phyloP scores from a whole-genome alignment of 805 yeast species.

The Cyberlindnera meyerae region DNA sequence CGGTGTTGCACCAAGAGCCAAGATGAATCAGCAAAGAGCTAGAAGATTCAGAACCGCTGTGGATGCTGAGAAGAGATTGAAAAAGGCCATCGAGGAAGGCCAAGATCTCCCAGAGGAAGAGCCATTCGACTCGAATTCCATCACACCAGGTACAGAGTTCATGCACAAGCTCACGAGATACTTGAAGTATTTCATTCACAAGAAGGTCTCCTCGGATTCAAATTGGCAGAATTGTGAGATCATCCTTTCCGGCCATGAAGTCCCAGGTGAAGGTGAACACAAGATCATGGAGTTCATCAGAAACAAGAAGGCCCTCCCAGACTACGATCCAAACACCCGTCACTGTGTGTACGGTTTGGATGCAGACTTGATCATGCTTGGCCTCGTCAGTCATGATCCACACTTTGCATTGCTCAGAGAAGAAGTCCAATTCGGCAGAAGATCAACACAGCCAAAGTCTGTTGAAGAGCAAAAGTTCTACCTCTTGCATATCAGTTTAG shows the following conservation, averaged over 20 bases:
- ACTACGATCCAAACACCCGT: conserved; percentile 73
- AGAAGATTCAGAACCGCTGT: conserved; percentile 89
- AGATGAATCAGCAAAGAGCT: conserved; percentile 95
- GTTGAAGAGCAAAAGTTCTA: conserved; percentile 77
- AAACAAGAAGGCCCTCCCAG: conserved; percentile 65
- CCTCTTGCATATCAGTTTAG: conserved; percentile 76
- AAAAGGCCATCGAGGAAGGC: conserved; percentile 71
- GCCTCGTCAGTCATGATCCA: conserved; percentile 89
- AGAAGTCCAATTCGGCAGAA: conserved; percentile 83
- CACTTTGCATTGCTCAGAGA: conserved; percentile 92
- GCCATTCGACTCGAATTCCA: conserved; percentile 94
- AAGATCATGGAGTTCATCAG: conserved; percentile 93
- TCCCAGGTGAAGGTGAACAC: conserved; percentile 99
- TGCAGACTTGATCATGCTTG: conserved; percentile 93
- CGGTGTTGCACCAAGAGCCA: conserved; percentile 98
- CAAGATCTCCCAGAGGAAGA: conserved; percentile 73
- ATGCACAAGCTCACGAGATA: conserved; percentile 87
- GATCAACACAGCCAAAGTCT: conserved; percentile 35
- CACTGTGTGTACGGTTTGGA: conserved; percentile 95
- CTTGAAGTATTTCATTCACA: conserved; percentile 87
- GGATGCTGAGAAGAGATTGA: conserved; percentile 73
- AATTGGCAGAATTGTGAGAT: conserved; percentile 91
- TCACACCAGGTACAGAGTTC: conserved; percentile 98
- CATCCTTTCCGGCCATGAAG: conserved; percentile 90
- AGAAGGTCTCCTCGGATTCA: conserved; percentile 81